Percentiles rank a stretch among this genome's conserved stretches.
Conservation (phyloP, 495 filamentous ascomycete species). For the Evernia prunastri region DNA sequence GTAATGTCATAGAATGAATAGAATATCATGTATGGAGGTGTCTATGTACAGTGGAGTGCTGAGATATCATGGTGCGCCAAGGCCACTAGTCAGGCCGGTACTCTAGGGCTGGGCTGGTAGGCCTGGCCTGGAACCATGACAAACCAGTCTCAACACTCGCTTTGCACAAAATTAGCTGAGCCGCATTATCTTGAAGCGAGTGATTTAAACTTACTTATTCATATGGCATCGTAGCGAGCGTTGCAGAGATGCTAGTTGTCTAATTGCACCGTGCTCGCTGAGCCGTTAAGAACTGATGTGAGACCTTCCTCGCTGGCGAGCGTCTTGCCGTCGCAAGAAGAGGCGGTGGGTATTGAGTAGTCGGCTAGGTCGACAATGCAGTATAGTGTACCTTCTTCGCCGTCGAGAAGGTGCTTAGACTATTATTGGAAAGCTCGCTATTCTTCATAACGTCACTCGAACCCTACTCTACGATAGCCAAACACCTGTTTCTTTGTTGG, state of each 20-base stretch:
- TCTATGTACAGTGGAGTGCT: too few species aligned
- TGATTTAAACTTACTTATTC: not conserved
- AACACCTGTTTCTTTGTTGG: not conserved
- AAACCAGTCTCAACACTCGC: not conserved
- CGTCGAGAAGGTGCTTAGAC: not conserved
- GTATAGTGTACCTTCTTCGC: not conserved
- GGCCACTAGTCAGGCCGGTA: too few species aligned
- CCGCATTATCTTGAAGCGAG: not conserved
- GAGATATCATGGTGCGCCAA: too few species aligned
- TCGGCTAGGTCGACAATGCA: not conserved
- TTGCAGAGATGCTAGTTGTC: not conserved
- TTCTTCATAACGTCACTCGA: not conserved
- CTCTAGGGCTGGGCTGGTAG: too few species aligned
- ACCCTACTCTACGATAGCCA: not conserved
- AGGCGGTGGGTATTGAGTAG: not conserved
- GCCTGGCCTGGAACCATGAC: too few species aligned
- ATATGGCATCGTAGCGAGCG: not conserved
- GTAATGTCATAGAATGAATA: too few species aligned
- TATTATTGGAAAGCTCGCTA: not conserved
- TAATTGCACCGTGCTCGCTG: not conserved
- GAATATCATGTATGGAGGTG: too few species aligned
- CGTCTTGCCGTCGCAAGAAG: not conserved
- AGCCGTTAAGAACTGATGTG: not conserved
- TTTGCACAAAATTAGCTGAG: not conserved
- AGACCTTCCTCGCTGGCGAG: not conserved